Base-by-base conservation (phyloP, 805 yeast genomes). In the Kuraishia ogatae region DNA sequence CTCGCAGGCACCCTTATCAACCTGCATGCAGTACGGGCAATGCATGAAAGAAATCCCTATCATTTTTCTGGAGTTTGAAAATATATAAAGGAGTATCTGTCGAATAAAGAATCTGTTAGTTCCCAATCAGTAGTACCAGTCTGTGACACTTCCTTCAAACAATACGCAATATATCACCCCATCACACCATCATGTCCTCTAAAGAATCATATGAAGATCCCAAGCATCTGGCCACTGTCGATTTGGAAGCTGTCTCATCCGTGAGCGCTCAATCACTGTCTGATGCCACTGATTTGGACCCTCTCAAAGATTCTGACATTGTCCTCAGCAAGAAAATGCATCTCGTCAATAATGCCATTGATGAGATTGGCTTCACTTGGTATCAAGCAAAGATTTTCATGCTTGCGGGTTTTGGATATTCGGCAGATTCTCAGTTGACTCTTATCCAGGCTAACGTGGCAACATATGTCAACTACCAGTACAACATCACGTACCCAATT, bases 301-400 rank as follows among this genome's bases (percentile, higher is more conserved):
- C 65, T 54, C 68, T 74, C 21, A 65, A 71, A 22, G 72, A 69
- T 54, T 71, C 58, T 50, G 83, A 79, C 58, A 58, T 57, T 2
- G 74, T 69, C 1, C 62, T 78, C 48, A 60, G 67, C 19, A 63
- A 63, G 50, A 79, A 79, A 57, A 76, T 79, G 62, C 66, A 65
- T 50, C 63, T 81, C 10, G 67, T 81, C 52, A 80, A 81, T 63
- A 66, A 78, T 56, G 83, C 86, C 19, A 71, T 82, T 55, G 84
- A 82, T 61, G 83, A 82, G 60, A 79, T 82, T 54, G 86, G 86
- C 0, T 79, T 82, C 67, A 81, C 87, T 1, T 74, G 78, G 73
- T 78, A 76, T 59, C 85, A 81, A 57, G 67, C 72, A 55, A 73
- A 77, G 61, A 64, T 78, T 13, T 80, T 81, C 62, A 71, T 73